A percentile compares a stretch with the other conserved stretches of the same genome.
Conservation (phyloP, 768 basidiomycete species). For the Xerocomus brunneocitrinus region DNA sequence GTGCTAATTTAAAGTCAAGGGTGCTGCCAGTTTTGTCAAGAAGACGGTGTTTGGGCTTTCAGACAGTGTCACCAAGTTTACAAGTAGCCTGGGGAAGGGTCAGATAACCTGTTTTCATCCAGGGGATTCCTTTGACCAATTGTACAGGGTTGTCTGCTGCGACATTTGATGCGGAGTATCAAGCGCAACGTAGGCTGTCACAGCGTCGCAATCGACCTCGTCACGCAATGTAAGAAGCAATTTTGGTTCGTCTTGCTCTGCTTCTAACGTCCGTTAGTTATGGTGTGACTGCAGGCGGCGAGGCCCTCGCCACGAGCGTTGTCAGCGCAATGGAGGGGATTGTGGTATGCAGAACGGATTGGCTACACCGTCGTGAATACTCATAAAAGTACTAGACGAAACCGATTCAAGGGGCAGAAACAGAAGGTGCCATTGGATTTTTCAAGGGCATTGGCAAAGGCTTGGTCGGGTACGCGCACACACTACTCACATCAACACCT, state of each 20-base stretch:
- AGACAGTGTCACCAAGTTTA: slow-evolving; percentile 97
- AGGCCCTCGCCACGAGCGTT: slow-evolving; percentile 89
- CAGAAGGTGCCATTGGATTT: slow-evolving; percentile 91
- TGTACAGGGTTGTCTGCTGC: slow-evolving; percentile 87
- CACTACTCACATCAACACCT: not conserved
- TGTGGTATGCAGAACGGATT: slow-evolving; percentile 49
- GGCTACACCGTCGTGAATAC: not conserved
- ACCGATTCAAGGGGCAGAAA: slow-evolving; percentile 94
- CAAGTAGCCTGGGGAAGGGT: slow-evolving; percentile 97
- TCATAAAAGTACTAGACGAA: slow-evolving; percentile 60
- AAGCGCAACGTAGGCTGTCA: slow-evolving; percentile 79
- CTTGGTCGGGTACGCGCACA: slow-evolving; percentile 69
- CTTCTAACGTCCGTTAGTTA: slow-evolving; percentile 49
- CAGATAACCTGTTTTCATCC: not conserved
- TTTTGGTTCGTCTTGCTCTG: not conserved
- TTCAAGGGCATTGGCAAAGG: slow-evolving; percentile 98
- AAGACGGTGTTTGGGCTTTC: slow-evolving; percentile 97
- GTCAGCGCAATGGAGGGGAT: slow-evolving; percentile 96
- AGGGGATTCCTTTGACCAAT: not conserved
- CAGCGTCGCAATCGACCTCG: slow-evolving; percentile 92
- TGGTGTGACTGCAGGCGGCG: slow-evolving; percentile 92
- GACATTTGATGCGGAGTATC: slow-evolving; percentile 95
- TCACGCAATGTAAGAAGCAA: slow-evolving; percentile 75
- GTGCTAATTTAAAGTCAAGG: slow-evolving; percentile 43
- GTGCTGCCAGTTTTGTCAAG: slow-evolving; percentile 96